Conservation (phyloP, 2,329 filamentous ascomycete genomes). For the Berkeleyomyces basicola region DNA sequence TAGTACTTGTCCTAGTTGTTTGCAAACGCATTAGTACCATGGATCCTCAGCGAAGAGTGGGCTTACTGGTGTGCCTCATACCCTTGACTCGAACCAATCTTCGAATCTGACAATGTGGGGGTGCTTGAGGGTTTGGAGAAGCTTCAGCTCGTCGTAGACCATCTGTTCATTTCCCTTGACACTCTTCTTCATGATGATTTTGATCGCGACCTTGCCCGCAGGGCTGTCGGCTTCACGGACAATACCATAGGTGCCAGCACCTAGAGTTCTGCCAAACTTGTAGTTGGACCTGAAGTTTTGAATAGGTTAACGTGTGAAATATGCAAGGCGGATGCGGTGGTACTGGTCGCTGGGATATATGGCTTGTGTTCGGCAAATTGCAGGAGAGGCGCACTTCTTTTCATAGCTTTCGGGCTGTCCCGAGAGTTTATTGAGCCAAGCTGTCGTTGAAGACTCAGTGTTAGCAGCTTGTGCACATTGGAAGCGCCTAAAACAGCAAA, state of each 20-base stretch:
- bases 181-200: constrained; percentile 99
- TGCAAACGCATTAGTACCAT: not conserved
- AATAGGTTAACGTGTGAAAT: constrained; percentile 17
- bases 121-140: constrained; percentile 82
- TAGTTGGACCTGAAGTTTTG: constrained; percentile 53
- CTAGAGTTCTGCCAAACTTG: constrained; percentile 80
- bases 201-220: constrained; percentile 72
- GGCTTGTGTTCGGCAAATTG: not conserved
- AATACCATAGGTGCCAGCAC: constrained; percentile 95
- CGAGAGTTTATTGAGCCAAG: constrained; percentile 72
- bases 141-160: constrained; percentile 93
- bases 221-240: constrained; percentile 85
- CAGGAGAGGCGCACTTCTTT: constrained; percentile 55
- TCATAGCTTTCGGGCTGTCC: constrained; percentile 97
- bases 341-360: not conserved
- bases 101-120: constrained; percentile 94
- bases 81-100: constrained; percentile 97
- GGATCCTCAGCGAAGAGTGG: not conserved
- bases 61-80: constrained; percentile 27
- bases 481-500: too few species aligned
- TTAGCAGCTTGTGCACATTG: constrained; percentile 4
- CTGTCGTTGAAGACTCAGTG: constrained; percentile 12
- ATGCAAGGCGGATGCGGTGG: constrained; percentile 2
- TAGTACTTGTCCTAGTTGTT: constrained; percentile 83
- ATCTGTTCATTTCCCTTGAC: constrained; percentile 96